Base-by-base conservation (phyloP, 148 eudicot species). In the Spergularia bocconei region DNA sequence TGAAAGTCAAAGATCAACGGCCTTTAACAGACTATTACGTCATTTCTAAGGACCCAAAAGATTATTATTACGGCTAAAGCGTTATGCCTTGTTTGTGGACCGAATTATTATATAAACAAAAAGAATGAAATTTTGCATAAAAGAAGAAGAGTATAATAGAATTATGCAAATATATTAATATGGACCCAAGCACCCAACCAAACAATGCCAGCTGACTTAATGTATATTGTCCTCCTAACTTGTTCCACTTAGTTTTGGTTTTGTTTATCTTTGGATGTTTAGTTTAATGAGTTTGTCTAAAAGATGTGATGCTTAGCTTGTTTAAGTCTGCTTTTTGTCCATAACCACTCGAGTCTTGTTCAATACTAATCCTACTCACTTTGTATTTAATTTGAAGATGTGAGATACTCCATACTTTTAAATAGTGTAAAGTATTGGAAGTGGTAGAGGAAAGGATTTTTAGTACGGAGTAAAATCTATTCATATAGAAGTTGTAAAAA, bases 181-280 rank as follows among this genome's bases (percentile, higher is more conserved):
- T 29, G 63, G 51, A 79, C 3, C 3, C 3, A 29, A 2, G 36
- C 3, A 29, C 36, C 69, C 55, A 73, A 79, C 82, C 73, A 69
- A 61, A 79, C 82, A 69, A 59, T 29, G 78, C 69, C 78, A 79
- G 74, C 82, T 60, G 7, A 79, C 5, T 77, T 69, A 73, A 74
- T 73, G 54, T 73, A 59, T 4, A 36, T 67, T 79, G 81, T 66
- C 73, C 48, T 60, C 63, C 74, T 61, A 61, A 69, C 74, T 77
- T 36, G 51, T 77, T 68, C 79, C 63, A 77, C 79, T 77, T 51
- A 60, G 59, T 69, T 79, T 66, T 23, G 25, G 53, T 70, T 72
- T 58, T 44, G 48, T 60, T 67, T 73, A 67, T 67, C 65, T 67
- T 73, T 13, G 9, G 4, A 11, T 63, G 41, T 36, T 73, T 47